These are phyloP conservation scores for Fraxinus baroniana DNA, from an alignment of 305 asterid species.

Conservation along the genomic window DNA sequence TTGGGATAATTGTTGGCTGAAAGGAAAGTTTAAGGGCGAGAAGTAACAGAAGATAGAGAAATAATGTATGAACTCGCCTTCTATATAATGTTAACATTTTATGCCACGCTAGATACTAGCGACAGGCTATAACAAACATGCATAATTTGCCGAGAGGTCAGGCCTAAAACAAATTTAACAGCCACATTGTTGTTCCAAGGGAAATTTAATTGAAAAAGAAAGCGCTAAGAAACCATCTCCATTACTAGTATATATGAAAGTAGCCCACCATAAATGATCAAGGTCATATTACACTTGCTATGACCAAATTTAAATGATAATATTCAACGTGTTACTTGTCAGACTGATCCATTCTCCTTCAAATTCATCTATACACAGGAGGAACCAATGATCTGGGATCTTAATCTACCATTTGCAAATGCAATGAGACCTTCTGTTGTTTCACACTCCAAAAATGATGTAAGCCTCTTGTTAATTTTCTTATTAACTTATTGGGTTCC, in stretches of 20 bases:
- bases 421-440: conserved; percentile 53
- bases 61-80: background rate
- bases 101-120: background rate
- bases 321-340: background rate
- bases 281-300: background rate
- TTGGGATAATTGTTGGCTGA: background rate
- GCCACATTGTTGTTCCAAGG: background rate
- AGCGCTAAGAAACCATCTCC: background rate
- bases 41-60: background rate
- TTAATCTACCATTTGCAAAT: conserved; percentile 56
- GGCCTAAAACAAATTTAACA: background rate
- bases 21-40: background rate
- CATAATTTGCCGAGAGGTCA: background rate
- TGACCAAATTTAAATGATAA: background rate
- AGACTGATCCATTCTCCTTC: background rate
- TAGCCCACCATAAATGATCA: background rate
- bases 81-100: background rate
- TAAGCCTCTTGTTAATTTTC: conserved; percentile 29
- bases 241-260: background rate
- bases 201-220: background rate
- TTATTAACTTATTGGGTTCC: conserved; percentile 8
- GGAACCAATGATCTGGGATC: conserved; percentile 59
- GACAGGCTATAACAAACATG: background rate
- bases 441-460: conserved; percentile 78
- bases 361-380: conserved; percentile 40